phyloP scores from a whole-genome alignment of 352 stramenopile genomes.

The Thraustotheca clavata region DNA sequence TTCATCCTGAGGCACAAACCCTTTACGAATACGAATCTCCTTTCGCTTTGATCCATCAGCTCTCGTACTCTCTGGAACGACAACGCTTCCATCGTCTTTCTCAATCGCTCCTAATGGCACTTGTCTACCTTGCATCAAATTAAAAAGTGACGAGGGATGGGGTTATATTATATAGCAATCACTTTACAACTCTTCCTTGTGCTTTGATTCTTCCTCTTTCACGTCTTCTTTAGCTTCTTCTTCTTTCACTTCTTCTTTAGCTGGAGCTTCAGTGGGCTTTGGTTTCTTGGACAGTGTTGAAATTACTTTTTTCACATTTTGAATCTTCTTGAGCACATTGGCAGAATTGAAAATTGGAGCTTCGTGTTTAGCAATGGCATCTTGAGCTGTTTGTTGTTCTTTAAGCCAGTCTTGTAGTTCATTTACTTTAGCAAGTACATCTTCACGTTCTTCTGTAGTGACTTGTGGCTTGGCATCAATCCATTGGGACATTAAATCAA shows the following conservation, averaged over 20 bases:
- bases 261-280: constrained; percentile 34
- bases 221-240: constrained; percentile 23
- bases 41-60: constrained; percentile 23
- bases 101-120: constrained; percentile 14
- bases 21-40: constrained; percentile 25
- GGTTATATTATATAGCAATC: constrained; percentile 14
- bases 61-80: constrained; percentile 18
- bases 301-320: constrained; percentile 80
- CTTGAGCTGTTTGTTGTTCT: constrained; percentile 56
- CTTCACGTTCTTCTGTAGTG: constrained; percentile 84
- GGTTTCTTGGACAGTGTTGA: constrained; percentile 74
- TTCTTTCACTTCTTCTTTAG: constrained; percentile 29
- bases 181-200: constrained; percentile 21
- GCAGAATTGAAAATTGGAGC: constrained; percentile 77
- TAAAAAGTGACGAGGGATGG: not conserved
- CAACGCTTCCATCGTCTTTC: constrained; percentile 17
- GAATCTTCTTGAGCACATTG: constrained; percentile 81
- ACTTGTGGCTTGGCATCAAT: constrained; percentile 63
- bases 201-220: constrained; percentile 20
- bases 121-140: constrained; percentile 2
- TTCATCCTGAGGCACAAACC: constrained; percentile 25
- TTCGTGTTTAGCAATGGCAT: constrained; percentile 53
- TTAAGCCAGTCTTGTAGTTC: constrained; percentile 79
- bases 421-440: constrained; percentile 81
- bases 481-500: constrained; percentile 57